These are phyloP conservation scores for Flaveria sonorensis DNA, from an alignment of 129 eudicot species.

Conservation along the genomic window DNA sequence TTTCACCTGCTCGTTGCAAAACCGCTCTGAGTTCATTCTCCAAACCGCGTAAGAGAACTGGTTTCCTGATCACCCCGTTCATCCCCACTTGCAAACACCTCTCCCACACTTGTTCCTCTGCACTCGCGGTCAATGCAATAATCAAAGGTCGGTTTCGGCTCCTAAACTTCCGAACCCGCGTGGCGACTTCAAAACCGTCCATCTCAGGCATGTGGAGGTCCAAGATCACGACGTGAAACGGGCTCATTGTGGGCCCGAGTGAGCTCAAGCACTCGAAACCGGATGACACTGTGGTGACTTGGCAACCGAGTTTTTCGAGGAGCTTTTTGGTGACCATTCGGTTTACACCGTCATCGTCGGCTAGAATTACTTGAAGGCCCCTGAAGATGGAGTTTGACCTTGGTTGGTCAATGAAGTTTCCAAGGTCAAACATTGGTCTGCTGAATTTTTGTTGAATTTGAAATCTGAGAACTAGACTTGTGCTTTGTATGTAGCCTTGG, in stretches of 20 bases:
- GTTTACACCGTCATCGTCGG: constrained; percentile 69
- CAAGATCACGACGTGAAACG: constrained; percentile 55
- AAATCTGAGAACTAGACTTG: constrained; percentile 65
- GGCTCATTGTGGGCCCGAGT: constrained; percentile 50
- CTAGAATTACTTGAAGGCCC: constrained; percentile 73
- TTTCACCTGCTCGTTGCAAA: constrained; percentile 53
- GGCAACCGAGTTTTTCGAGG: constrained; percentile 83
- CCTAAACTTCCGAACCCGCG: constrained; percentile 59
- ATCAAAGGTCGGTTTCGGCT: constrained; percentile 78
- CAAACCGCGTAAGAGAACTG: constrained; percentile 65
- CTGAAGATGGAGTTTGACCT: constrained; percentile 61
- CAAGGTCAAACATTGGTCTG: constrained; percentile 44
- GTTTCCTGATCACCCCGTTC: constrained; percentile 80
- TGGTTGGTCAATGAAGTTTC: constrained; percentile 43
- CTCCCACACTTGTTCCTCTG: constrained; percentile 75
- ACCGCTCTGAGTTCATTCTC: constrained; percentile 58
- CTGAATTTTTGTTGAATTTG: constrained; percentile 48
- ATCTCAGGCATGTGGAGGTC: constrained; percentile 94
- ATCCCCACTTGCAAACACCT: constrained; percentile 77
- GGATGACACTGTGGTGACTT: constrained; percentile 64
- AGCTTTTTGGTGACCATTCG: constrained; percentile 77
- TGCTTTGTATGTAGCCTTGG: constrained; percentile 57
- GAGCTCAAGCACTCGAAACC: constrained; percentile 74
- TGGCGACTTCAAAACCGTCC: constrained; percentile 87
- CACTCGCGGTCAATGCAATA: constrained; percentile 79